A percentile compares a stretch with the other conserved stretches of the same genome.
phyloP scores from a whole-genome alignment of 2,329 filamentous ascomycete species.

The Neofusicoccum parvum region DNA sequence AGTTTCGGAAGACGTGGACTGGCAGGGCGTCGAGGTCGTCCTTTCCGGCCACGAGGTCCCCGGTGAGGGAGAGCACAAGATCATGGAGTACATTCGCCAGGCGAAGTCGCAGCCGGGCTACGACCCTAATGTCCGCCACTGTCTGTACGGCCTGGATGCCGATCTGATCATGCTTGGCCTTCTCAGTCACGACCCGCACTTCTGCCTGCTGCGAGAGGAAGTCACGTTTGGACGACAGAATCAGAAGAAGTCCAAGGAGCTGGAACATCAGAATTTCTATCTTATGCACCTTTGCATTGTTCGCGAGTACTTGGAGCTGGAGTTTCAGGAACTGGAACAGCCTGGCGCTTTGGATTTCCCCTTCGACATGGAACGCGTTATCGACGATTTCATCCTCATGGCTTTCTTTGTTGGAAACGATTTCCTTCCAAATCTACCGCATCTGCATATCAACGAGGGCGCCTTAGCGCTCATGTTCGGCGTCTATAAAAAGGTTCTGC shows the following conservation, averaged over 20 bases:
- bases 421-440: constrained; percentile 94
- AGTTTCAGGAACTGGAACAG: constrained; percentile 89
- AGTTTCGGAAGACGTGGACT: constrained; percentile 92
- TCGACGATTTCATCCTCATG: constrained; percentile 99
- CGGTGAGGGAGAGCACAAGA: constrained; percentile 98
- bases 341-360: constrained; percentile 71
- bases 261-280: constrained; percentile 99
- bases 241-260: constrained; percentile 87
- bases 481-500: constrained; percentile 89
- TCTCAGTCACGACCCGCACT: constrained; percentile 96
- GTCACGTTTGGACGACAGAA: constrained; percentile 92
- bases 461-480: constrained; percentile 96
- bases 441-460: constrained; percentile 97
- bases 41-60: constrained; percentile 97
- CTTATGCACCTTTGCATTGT: constrained; percentile 97
- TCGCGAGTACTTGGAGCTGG: constrained; percentile 91
- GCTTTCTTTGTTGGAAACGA: constrained; percentile 99
- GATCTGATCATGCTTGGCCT: constrained; percentile 98
- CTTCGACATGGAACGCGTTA: constrained; percentile 93
- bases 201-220: constrained; percentile 94
- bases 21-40: constrained; percentile 95
- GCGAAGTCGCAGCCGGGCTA: constrained; percentile 94
- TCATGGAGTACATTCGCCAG: constrained; percentile 99
- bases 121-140: constrained; percentile 91
- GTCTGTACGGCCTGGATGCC: constrained; percentile 93